phyloP scores from a whole-genome alignment of 495 filamentous ascomycete species.

The Penicillium pulvis region DNA sequence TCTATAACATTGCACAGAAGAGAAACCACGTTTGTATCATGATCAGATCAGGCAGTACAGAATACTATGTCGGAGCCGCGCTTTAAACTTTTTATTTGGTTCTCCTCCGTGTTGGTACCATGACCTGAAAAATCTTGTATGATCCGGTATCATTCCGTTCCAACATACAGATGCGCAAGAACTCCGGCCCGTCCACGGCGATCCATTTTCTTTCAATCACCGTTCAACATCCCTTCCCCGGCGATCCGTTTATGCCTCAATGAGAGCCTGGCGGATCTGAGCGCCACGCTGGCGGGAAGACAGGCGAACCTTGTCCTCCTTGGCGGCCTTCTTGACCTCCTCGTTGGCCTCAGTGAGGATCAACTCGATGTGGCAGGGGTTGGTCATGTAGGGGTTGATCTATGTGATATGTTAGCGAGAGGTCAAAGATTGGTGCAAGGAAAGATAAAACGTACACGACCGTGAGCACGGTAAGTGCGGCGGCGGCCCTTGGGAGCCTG shows the following conservation, averaged over 20 bases:
- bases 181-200: constrained; percentile 35
- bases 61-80: constrained; percentile 31
- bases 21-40: constrained; percentile 37
- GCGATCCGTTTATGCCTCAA: constrained; percentile 63
- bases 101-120: constrained; percentile 34
- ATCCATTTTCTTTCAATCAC: constrained; percentile 27
- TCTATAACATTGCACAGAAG: constrained; percentile 15
- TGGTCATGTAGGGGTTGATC: constrained; percentile 99
- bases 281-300: constrained; percentile 86
- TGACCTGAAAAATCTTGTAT: constrained; percentile 43
- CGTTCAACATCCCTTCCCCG: constrained; percentile 26
- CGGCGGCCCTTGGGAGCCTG: constrained; percentile 98
- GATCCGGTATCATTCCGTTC: constrained; percentile 45
- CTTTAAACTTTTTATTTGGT: constrained; percentile 41
- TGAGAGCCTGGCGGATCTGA: constrained; percentile 77
- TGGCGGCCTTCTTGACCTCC: constrained; percentile 71
- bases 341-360: constrained; percentile 98
- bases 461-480: constrained; percentile 98
- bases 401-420: constrained; percentile 35
- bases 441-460: constrained; percentile 79
- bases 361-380: constrained; percentile 99
- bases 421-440: background rate
- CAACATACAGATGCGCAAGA: constrained; percentile 37
- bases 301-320: constrained; percentile 61
- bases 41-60: constrained; percentile 34